Evolutionary conservation across 2,329 filamentous ascomycete genomes (phyloP).

Genomic region (Sclerotinia glacialis): DNA sequence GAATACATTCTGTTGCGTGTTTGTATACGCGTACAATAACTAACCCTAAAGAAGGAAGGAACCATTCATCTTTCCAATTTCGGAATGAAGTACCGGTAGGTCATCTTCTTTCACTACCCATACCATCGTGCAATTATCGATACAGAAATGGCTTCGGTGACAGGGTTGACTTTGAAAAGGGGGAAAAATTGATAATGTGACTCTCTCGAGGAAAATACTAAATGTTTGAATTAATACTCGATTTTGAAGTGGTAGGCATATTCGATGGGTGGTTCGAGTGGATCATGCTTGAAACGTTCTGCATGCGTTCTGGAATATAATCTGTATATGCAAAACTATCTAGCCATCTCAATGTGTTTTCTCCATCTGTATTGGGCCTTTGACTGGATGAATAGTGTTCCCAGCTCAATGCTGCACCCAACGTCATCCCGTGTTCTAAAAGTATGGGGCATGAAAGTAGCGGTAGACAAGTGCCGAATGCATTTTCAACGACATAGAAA

Average conservation of each 20-base stretch:
- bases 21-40: neutral
- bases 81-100: too few species aligned
- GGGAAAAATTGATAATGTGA: too few species aligned
- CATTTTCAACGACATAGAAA: neutral
- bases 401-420: too few species aligned
- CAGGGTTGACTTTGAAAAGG: too few species aligned
- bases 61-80: neutral
- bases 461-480: neutral
- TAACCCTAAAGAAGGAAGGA: too few species aligned
- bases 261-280: neutral
- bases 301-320: neutral
- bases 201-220: too few species aligned
- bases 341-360: neutral
- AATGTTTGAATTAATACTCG: too few species aligned
- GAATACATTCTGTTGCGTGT: neutral
- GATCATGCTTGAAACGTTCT: neutral
- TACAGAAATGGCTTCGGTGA: too few species aligned
- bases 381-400: neutral
- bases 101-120: too few species aligned
- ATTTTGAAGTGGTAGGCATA: too few species aligned
- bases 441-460: neutral
- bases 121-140: too few species aligned
- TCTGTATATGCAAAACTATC: neutral
- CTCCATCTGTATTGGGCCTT: neutral
- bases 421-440: too few species aligned